Base-by-base conservation (phyloP, 305 asterid species). In the Fraxinus nigra region DNA sequence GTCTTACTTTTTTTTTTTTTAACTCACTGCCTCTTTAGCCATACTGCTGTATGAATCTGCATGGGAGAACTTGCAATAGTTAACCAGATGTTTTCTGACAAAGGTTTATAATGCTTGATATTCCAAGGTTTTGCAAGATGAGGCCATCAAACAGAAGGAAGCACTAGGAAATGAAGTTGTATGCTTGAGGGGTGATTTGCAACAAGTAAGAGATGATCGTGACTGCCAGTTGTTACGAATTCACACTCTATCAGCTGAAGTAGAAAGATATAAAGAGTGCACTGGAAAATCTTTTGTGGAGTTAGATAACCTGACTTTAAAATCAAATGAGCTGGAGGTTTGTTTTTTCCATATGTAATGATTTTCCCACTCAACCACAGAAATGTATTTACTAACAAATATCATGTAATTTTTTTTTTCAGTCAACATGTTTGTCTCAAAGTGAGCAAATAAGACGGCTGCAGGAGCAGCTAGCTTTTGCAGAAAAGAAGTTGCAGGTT, bases 201-300 rank as follows among this genome's bases (percentile, higher is more conserved):
- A 91, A 78, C 95, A 89, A 92, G 91, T 90, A 79, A 91, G 98
- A 83, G 98, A 91, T 69, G 98, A 94, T 40, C 97, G 97, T 43
- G 97, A 92, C 80, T 89, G 88, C 32, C 93, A 89, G 81, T 51
- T 88, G 84, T 80, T 76, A 48, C 93, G 83, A 76, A 94, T 89
- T 72, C 90, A 91, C 85, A 82, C 82, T 84, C 84, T 95, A 83
- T 85, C 90, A 69, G 85, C 86, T 67, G 95, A 97, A 77, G 85
- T 92, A 33, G 88, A 75, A 24, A 89, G 87, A 82, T 92, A 86
- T 82, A 93, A 85, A 80, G 98, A 97, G 87, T 78, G 81, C 76
- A 78, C 92, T 67, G 97, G 92, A 84, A 87, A 90, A 85, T 88
- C 90, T n/a, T 56, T 59, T 75, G 92, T 89, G 18, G 89, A 85